Evolutionary conservation across 176 grass and related monocot genomes (phyloP), one percentile per base, ranked within the genome.

Genomic region (Hsuehochloa calcarea): DNA sequence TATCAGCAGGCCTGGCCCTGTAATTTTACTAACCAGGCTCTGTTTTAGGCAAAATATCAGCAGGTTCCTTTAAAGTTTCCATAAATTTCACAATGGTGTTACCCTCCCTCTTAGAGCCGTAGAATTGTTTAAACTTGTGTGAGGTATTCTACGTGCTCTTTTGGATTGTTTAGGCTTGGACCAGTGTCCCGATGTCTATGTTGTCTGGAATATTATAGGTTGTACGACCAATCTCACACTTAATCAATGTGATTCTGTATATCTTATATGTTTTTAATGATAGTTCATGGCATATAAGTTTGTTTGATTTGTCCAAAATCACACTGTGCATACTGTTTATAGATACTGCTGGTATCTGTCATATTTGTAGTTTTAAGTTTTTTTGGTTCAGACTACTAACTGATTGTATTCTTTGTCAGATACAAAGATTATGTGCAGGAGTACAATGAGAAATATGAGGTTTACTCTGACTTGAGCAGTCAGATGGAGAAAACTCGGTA

Each of bases 401-500:
- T 68, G 31, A 83, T 74, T 90, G 51, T 89, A 59, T 84, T 85
- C 51, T 77, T 51, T 90, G 90, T 72, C 81, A 98, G 95, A 87
- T 95, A 91, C 47, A 83, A 93, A 87, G 87, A 90, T 83, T 98
- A 95, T 81, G 68, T 93, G 65, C 91, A 90, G 87, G 95, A 98
- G 85, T 98, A 90, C 86, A 79, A 86, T 82, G 95, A 95, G 75
- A 98, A 98, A 68, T 90, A 93, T 37, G 72, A 71, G 23, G 93
- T 83, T n/a, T 98, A 98, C 73, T 64, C 77, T 55, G 88, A 87
- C 84, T 87, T 98, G 83, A 93, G 84, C 80, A 84, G 74, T 85
- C 89, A 98, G 51, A 62, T 98, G 26, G 87, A 92, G 62, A 94
- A 98, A 93, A 95, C 88, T 49, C 76, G 70, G 95, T 95, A 95